A percentile compares a stretch with the other conserved stretches of the same genome.
phyloP scores from a whole-genome alignment of 768 basidiomycete species.

The Solioccasus polychromus region DNA sequence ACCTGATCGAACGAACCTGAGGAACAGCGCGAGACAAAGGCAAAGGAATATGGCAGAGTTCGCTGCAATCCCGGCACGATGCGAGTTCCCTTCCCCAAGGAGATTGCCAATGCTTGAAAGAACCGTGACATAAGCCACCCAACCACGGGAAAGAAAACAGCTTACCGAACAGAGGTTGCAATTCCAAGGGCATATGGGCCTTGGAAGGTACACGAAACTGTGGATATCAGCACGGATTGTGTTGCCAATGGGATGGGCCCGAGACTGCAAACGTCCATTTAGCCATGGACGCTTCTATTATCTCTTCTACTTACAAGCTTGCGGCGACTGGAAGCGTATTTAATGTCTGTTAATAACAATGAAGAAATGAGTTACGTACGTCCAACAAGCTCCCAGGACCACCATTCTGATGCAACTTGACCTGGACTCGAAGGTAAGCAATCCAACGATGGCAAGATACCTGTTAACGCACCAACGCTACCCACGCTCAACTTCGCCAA shows the following conservation, averaged over 20 bases:
- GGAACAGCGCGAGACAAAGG: constrained; percentile 54
- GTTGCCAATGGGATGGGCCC: constrained; percentile 82
- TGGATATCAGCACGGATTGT: constrained; percentile 80
- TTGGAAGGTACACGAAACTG: constrained; percentile 75
- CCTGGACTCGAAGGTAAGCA: constrained; percentile 32
- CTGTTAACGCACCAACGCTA: constrained; percentile 55
- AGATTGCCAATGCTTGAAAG: constrained; percentile 77
- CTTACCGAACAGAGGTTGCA: constrained; percentile 80
- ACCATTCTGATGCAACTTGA: constrained; percentile 90
- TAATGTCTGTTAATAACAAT: background rate
- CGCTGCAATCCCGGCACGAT: constrained; percentile 68
- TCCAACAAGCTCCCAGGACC: constrained; percentile 91
- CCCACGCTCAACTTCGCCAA: constrained; percentile 76
- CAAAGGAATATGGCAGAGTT: constrained; percentile 65
- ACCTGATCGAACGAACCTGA: constrained; percentile 55
- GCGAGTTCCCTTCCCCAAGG: constrained; percentile 74
- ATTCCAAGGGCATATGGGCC: constrained; percentile 79
- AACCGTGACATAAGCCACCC: no score
- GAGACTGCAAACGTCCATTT: constrained; percentile 45
- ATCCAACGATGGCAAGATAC: background rate
- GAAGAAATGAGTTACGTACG: constrained; percentile 18
- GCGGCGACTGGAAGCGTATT: constrained; percentile 41
- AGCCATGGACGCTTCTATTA: constrained; percentile 1
- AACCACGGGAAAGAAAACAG: constrained; percentile 10
- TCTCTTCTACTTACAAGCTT: constrained; percentile 47